These are phyloP conservation scores for Guadua angustifolia DNA, from an alignment of 176 grass and related monocot genomes.

Conservation along the genomic window DNA sequence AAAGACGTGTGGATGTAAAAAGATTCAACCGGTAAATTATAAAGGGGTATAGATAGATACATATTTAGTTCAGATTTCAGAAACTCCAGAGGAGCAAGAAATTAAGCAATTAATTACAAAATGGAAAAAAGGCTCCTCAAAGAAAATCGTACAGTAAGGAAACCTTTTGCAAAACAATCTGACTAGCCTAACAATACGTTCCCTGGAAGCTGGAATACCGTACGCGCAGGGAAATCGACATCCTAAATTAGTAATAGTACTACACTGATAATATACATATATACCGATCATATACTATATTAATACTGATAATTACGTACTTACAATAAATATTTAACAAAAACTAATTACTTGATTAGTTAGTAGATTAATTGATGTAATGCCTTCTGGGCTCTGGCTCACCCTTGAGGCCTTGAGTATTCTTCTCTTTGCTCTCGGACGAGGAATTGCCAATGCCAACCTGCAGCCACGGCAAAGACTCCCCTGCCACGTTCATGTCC, in stretches of 20 bases:
- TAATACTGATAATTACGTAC: neutral
- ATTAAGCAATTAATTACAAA: neutral
- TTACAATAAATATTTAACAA: slow-evolving; percentile 18
- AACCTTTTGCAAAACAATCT: slow-evolving; percentile 7
- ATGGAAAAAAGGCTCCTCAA: neutral
- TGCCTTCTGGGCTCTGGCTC: no score
- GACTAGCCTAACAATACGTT: slow-evolving; percentile 1
- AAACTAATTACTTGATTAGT: slow-evolving; percentile 6
- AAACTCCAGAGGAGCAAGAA: neutral
- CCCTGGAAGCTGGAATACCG: neutral
- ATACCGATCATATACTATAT: neutral
- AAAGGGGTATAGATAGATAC: no score
- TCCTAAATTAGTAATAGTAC: neutral
- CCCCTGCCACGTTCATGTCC: slow-evolving; percentile 71
- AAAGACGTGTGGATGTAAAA: no score
- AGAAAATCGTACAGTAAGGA: slow-evolving; percentile 1
- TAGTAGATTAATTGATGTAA: neutral
- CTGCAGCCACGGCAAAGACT: slow-evolving; percentile 68
- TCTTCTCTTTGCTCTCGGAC: slow-evolving; percentile 35
- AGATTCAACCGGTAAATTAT: no score
- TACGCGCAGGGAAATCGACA: neutral
- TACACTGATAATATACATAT: slow-evolving; percentile 33
- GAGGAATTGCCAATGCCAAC: slow-evolving; percentile 71
- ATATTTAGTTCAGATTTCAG: no score
- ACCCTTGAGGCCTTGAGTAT: neutral